Evolutionary conservation across 1,284 basidiomycete species (phyloP), one percentile per base, ranked within the genome.

Genomic region (Apiotrichum akiyoshidainum): DNA sequence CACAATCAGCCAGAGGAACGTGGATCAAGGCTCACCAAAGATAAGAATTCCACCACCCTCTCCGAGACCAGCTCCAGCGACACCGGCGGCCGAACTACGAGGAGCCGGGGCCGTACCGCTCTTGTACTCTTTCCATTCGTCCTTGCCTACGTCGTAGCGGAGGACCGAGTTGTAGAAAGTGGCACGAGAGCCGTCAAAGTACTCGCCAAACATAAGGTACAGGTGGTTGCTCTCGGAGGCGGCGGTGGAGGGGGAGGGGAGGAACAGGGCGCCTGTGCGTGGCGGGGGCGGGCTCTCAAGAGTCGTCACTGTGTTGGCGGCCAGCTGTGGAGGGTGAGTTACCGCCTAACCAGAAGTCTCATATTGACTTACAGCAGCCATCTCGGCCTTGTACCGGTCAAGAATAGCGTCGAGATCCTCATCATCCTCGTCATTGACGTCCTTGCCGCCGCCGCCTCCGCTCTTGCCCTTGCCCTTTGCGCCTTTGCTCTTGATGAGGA

Each of bases 51-150:
- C 91, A 0, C 90, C 90, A 1, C 91, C 90, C 19, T 85, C 86
- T 1, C 83, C 83, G 0, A 68, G 52, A 41, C 63, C 61, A 1
- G 88, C 84, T 9, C 85, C 85, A 0, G 84, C 83, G 14, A 87
- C 87, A 7, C 89, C 85, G 10, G 88, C 87, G 72, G 93, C 91
- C 1, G 90, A 89, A 14, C 88, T 90, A 34, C 91, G 81, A 0
- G 91, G 91, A 0, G 89, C 88, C 0, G 91, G 92, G 63, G 87
- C 89, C 0, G 85, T 89, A 16, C 86, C 86, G 0, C 88, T 90
- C 42, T 90, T 83, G 66, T 90, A 92, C 68, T 85, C 86, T 11
- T 88, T 82, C 90, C 90, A 92, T 80, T 93, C 90, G 65, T 92
- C 86, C 84, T 87, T 65, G 39, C 35, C 52, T 19, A 64, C 53